phyloP scores from a whole-genome alignment of 148 eudicot species.

The Persicaria maculosa region DNA sequence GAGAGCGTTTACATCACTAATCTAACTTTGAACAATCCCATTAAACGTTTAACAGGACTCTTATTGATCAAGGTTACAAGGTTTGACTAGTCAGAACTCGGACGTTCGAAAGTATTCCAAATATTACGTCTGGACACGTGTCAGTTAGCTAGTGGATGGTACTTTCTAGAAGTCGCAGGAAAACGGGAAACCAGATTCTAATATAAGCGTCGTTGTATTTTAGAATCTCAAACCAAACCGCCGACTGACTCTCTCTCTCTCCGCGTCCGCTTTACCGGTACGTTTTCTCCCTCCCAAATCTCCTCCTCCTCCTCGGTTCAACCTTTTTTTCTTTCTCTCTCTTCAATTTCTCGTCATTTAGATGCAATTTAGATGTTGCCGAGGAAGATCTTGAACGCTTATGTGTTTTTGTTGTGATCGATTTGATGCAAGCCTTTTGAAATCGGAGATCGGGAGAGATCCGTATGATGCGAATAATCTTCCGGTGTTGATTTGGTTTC shows the following conservation, averaged over 20 bases:
- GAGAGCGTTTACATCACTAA: too few relatives aligned
- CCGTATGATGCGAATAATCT: neutral
- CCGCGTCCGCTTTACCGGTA: neutral
- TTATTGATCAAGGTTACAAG: too few relatives aligned
- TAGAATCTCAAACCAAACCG: conserved; percentile 5
- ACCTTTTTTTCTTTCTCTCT: neutral
- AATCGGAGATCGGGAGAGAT: conserved; percentile 6
- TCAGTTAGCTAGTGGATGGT: neutral
- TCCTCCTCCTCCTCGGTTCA: neutral
- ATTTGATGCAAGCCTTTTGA: neutral
- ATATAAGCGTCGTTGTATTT: neutral
- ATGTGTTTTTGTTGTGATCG: neutral
- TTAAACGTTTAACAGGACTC: too few relatives aligned
- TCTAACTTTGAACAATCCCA: too few relatives aligned
- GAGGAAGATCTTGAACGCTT: neutral
- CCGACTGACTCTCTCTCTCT: neutral
- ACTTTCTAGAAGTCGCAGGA: conserved; percentile 8
- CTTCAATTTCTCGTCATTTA: neutral
- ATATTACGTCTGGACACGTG: neutral
- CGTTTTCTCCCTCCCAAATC: conserved; percentile 11
- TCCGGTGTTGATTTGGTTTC: neutral
- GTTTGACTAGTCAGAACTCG: too few relatives aligned
- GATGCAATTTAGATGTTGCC: neutral
- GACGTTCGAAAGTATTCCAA: neutral
- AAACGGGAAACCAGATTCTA: neutral